Evolutionary conservation across 2,329 filamentous ascomycete genomes (phyloP).

Genomic region (Fusarium transvaalense): DNA sequence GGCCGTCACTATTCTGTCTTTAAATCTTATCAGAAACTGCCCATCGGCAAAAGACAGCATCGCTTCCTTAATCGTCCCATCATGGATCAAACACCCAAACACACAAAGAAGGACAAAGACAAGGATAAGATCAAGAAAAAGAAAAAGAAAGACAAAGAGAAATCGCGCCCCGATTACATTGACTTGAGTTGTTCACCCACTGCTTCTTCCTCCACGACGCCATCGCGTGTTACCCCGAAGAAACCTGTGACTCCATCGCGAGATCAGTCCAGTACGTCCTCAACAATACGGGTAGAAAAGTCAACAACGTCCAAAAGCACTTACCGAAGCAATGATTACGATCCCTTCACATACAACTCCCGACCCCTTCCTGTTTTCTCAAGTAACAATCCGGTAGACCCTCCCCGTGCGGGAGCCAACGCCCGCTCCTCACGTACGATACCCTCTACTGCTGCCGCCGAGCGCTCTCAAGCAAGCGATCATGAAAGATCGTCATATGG

Average conservation of each 20-base stretch:
- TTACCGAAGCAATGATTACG: too few species aligned
- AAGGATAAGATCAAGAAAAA: background rate
- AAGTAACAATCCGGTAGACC: background rate
- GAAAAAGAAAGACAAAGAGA: background rate
- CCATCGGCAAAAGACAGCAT: background rate
- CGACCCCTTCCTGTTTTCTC: background rate
- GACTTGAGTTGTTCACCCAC: background rate
- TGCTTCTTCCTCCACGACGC: too few species aligned
- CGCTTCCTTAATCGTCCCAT: background rate
- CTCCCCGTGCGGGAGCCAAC: background rate
- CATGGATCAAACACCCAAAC: background rate
- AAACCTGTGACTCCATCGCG: background rate
- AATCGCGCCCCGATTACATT: background rate
- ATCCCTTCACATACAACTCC: background rate
- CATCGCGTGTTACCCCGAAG: background rate
- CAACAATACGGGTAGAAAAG: background rate
- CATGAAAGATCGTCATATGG: background rate
- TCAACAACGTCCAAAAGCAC: background rate
- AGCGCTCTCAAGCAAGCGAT: background rate
- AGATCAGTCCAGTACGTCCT: background rate
- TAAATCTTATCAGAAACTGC: background rate
- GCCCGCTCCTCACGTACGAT: too few species aligned
- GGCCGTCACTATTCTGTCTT: background rate
- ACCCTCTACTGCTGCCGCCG: too few species aligned
- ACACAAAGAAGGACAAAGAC: background rate